Percentiles rank a stretch among this genome's conserved stretches.
These are phyloP conservation scores for Pseudoturritis turrita DNA, from an alignment of 345 rosid genomes.

Conservation along the genomic window DNA sequence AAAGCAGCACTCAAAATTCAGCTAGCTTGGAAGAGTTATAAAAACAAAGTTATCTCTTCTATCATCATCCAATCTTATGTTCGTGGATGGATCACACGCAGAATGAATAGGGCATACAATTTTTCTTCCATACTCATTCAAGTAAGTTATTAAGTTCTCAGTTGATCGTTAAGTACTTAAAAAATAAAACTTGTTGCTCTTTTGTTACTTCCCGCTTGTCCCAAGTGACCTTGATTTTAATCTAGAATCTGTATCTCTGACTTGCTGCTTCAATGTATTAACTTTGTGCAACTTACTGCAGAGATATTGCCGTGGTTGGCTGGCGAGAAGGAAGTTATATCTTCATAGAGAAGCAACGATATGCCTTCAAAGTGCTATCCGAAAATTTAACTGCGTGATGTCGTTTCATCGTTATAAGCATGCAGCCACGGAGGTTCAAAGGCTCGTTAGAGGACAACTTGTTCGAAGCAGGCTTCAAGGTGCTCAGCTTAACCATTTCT, in stretches of 20 bases:
- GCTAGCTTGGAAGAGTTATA: slow-evolving; percentile 50
- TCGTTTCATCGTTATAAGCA: slow-evolving; percentile 32
- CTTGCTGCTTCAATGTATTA: background rate
- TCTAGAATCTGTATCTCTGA: background rate
- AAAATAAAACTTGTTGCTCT: background rate
- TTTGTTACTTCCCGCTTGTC: background rate
- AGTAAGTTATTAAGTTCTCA: slow-evolving; percentile 41
- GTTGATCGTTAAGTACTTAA: background rate
- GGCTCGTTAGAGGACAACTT: slow-evolving; percentile 48
- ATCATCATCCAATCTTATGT: slow-evolving; percentile 52
- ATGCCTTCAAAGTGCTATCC: slow-evolving; percentile 55
- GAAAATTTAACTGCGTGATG: slow-evolving; percentile 36
- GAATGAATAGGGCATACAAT: slow-evolving; percentile 25
- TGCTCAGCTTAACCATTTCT: slow-evolving; percentile 26
- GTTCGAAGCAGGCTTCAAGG: slow-evolving; percentile 62
- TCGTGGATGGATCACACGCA: slow-evolving; percentile 57
- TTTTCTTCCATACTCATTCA: slow-evolving; percentile 45
- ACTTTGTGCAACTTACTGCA: slow-evolving; percentile 30
- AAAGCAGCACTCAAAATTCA: slow-evolving; percentile 55
- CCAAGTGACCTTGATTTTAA: background rate
- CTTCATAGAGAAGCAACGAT: slow-evolving; percentile 42
- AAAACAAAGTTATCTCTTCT: slow-evolving; percentile 41
- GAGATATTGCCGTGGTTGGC: slow-evolving; percentile 60
- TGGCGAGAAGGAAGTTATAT: slow-evolving; percentile 47
- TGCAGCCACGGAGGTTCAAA: slow-evolving; percentile 63